A percentile compares a stretch with the other conserved stretches of the same genome.
Conservation (phyloP, 2,329 filamentous ascomycete species). For the Penicillium griseofulvum region DNA sequence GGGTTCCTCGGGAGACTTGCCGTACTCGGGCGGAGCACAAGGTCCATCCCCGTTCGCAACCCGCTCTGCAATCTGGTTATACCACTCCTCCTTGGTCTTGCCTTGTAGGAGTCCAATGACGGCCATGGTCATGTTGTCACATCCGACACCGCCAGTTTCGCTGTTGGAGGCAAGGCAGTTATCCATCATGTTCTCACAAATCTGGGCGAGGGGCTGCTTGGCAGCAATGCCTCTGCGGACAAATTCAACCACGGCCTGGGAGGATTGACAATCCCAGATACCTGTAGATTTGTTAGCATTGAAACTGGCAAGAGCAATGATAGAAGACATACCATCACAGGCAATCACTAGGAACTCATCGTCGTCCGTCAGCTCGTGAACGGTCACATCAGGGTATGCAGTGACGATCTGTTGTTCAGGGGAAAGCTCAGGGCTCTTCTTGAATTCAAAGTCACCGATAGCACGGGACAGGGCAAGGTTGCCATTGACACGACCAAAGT, state of each 20-base stretch:
- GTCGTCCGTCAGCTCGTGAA: slow-evolving; percentile 85
- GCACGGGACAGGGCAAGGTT: slow-evolving; percentile 95
- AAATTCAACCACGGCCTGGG: slow-evolving; percentile 95
- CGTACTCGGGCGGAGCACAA: slow-evolving; percentile 98
- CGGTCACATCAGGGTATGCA: slow-evolving; percentile 88
- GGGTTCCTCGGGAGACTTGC: slow-evolving; percentile 65
- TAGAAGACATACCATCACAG: slow-evolving; percentile 70
- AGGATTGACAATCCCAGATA: slow-evolving; percentile 99
- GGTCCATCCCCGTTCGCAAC: slow-evolving; percentile 96
- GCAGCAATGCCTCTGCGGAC: slow-evolving; percentile 93
- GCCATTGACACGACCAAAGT: slow-evolving; percentile 97
- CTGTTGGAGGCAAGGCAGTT: slow-evolving; percentile 98
- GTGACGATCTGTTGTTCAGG: slow-evolving; percentile 99
- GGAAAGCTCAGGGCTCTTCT: slow-evolving; percentile 94
- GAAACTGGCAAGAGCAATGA: neutral
- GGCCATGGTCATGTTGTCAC: slow-evolving; percentile 99
- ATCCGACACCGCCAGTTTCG: slow-evolving; percentile 94
- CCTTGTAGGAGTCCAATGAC: slow-evolving; percentile 86
- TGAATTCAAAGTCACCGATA: slow-evolving; percentile 99
- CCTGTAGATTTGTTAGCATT: slow-evolving; percentile 54
- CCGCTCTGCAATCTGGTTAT: slow-evolving; percentile 88
- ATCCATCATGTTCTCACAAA: slow-evolving; percentile 99
- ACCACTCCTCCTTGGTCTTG: slow-evolving; percentile 96
- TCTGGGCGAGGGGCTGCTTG: slow-evolving; percentile 89
- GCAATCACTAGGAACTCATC: slow-evolving; percentile 94